Evolutionary conservation across 108 stramenopile genomes (phyloP).

Genomic region (Fragilaria crotonensis): DNA sequence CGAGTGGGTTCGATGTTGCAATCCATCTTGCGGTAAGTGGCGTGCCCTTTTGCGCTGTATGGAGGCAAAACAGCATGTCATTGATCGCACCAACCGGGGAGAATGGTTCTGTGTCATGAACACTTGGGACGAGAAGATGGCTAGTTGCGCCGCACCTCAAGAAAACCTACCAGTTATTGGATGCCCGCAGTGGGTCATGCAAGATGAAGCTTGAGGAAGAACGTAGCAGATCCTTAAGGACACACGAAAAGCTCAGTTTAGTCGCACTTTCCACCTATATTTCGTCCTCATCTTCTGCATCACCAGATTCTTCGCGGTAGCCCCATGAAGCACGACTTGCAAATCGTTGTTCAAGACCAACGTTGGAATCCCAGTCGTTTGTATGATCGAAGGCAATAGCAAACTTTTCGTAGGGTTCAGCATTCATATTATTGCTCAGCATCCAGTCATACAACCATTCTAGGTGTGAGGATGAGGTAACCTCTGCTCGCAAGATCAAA

Average conservation of each 20-base stretch:
- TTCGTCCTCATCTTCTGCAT: background rate
- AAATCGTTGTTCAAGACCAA: conserved; percentile 28
- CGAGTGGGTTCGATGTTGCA: conserved; percentile 86
- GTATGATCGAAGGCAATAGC: conserved; percentile 18
- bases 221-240: background rate
- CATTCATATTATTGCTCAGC: conserved; percentile 14
- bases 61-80: conserved; percentile 59
- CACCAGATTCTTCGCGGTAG: conserved; percentile 10
- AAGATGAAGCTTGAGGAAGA: conserved; percentile 29
- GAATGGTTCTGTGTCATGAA: conserved; percentile 94
- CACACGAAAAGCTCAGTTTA: background rate
- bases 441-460: conserved; percentile 34
- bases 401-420: conserved; percentile 26
- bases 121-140: conserved; percentile 86
- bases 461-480: background rate
- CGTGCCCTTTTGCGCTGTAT: conserved; percentile 68
- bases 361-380: background rate
- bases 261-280: background rate
- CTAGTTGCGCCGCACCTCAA: conserved; percentile 83
- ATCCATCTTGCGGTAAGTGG: conserved; percentile 83
- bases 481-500: conserved; percentile 7
- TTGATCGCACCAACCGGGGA: conserved; percentile 53
- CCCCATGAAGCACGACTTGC: conserved; percentile 24
- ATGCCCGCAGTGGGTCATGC: conserved; percentile 83
- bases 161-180: conserved; percentile 81